phyloP scores from a whole-genome alignment of 1,284 basidiomycete species.

The Serendipita sp. region DNA sequence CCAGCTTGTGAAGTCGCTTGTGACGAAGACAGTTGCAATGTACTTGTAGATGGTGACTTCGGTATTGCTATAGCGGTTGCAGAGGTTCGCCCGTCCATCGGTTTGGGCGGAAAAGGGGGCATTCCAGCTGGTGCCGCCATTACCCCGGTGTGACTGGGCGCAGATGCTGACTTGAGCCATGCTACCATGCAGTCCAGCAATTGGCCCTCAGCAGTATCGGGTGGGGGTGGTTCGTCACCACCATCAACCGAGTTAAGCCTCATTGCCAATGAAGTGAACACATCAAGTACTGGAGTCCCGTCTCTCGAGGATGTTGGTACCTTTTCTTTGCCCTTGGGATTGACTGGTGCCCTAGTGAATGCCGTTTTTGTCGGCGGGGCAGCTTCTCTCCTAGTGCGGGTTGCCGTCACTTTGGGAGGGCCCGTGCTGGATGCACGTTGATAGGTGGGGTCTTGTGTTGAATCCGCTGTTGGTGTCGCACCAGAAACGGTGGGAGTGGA shows the following conservation, averaged over 20 bases:
- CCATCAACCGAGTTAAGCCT: background rate
- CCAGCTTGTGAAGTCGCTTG: background rate
- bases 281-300: background rate
- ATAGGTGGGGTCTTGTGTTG: background rate
- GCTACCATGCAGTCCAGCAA: background rate
- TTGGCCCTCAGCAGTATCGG: conserved; percentile 2
- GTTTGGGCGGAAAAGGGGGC: no score
- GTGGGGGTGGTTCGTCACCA: background rate
- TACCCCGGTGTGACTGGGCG: no score
- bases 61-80: background rate
- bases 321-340: background rate
- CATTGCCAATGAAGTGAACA: background rate
- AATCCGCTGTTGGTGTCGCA: background rate
- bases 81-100: background rate
- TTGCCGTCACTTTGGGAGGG: background rate
- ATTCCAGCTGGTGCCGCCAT: no score
- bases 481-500: background rate
- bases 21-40: background rate
- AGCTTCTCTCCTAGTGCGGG: background rate
- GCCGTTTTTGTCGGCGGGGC: background rate
- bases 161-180: background rate
- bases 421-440: background rate
- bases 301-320: background rate
- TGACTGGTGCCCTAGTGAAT: background rate
- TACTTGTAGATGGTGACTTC: background rate